Base-by-base conservation (phyloP, 1,139 yeast genomes). In the Pichia sp. region DNA sequence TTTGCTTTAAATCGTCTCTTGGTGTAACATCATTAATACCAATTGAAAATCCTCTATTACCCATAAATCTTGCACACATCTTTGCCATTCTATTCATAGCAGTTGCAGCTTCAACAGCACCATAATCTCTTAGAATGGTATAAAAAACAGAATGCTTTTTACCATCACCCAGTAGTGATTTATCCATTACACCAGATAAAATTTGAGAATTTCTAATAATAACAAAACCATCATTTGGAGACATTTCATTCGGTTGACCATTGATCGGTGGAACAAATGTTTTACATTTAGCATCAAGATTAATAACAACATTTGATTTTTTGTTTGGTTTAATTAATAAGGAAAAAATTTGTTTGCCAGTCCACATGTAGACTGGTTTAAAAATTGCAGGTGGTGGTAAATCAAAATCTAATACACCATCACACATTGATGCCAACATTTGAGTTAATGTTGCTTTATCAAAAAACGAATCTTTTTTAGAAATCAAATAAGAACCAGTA, bases 51-150 rank as follows among this genome's bases (percentile, higher is more conserved):
- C 99, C 99, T 46, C 96, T 73, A 57, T 89, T 86, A 48, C 98
- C 98, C 57, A 93, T 70, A 61, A 68, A 93, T 55, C 99, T 72
- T 1, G 98, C 97, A 70, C 98, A 89, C 55, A 93, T 67, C 62
- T 93, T 93, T 20, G 99, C 96, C 97, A 93, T 89, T 61, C 98
- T 72, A 62, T 93, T 91, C 98, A 93, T 93, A 13, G 98, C 96
- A 28, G 67, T 69, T 2, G 96, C 96, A 2, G 98, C 98, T 55
- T 85, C 96, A 50, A 80, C 81, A 2, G 98, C 86, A 9, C 99
- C 98, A 62, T 82, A 89, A 61, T 93, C 98, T 64, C 98, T 73
- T 46, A 93, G 65, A 49, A 93, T 91, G 0, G 96, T 87, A 60
- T 93, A 93, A 59, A 93, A 93, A 1, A 93, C 95, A 3, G 97